Percentiles rank a stretch among this genome's conserved stretches.
These are phyloP conservation scores for Serpula lacrymans DNA, from an alignment of 768 basidiomycete genomes.

Conservation along the genomic window DNA sequence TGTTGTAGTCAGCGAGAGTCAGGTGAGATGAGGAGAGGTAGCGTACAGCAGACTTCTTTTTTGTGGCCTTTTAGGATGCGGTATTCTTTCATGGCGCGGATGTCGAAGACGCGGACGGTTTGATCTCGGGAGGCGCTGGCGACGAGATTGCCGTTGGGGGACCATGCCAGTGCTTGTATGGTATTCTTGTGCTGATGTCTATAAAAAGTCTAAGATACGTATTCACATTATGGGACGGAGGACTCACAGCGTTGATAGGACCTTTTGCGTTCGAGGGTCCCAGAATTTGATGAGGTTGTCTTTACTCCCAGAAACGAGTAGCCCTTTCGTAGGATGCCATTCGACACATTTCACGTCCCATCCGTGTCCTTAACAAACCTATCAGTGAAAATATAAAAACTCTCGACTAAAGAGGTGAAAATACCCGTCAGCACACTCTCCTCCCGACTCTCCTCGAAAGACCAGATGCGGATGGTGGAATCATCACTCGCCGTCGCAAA, in stretches of 20 bases:
- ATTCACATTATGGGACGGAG: not conserved
- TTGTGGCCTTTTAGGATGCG: slow-evolving; percentile 92
- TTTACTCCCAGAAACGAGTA: slow-evolving; percentile 93
- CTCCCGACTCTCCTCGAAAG: slow-evolving; percentile 85
- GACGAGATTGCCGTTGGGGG: slow-evolving; percentile 88
- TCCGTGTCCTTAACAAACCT: slow-evolving; percentile 71
- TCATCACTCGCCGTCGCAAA: slow-evolving; percentile 98
- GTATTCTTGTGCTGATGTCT: slow-evolving; percentile 98
- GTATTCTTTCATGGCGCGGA: slow-evolving; percentile 96
- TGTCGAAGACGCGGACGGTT: slow-evolving; percentile 94
- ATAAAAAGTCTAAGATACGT: not conserved
- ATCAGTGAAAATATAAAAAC: slow-evolving; percentile 9
- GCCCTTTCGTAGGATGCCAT: slow-evolving; percentile 97
- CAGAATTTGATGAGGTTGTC: slow-evolving; percentile 99
- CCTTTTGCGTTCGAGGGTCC: slow-evolving; percentile 93
- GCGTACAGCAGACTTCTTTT: slow-evolving; percentile 95
- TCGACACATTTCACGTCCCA: slow-evolving; percentile 99
- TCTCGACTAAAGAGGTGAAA: not conserved
- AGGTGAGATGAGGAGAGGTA: not conserved
- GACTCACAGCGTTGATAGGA: slow-evolving; percentile 83
- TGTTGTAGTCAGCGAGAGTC: not conserved
- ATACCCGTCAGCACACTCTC: slow-evolving; percentile 84
- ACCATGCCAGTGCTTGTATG: slow-evolving; percentile 91
- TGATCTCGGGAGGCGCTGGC: slow-evolving; percentile 96
- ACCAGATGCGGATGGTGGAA: slow-evolving; percentile 92